phyloP scores from a whole-genome alignment of 495 filamentous ascomycete genomes.

The Hypoxylon crocopeplum region DNA sequence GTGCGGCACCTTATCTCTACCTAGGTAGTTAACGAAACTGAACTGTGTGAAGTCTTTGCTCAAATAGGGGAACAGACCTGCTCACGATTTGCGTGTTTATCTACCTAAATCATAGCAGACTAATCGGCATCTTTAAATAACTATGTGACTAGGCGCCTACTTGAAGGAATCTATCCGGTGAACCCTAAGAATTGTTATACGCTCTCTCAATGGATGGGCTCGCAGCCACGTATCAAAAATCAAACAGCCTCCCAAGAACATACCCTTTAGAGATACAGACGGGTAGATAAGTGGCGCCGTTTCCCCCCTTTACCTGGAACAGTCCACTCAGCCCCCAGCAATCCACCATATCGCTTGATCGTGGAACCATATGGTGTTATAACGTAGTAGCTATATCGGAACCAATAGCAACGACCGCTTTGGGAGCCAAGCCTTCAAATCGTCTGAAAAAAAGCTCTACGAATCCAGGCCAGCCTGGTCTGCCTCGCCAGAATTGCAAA shows the following conservation, averaged over 20 bases:
- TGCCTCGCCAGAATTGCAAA: slow-evolving; percentile 41
- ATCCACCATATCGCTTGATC: slow-evolving; percentile 23
- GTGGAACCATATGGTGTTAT: slow-evolving; percentile 22
- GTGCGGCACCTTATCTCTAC: background rate
- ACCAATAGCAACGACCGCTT: slow-evolving; percentile 3
- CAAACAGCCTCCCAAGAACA: slow-evolving; percentile 1
- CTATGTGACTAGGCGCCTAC: background rate
- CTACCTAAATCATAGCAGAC: slow-evolving; percentile 10
- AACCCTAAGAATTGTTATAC: slow-evolving; percentile 5
- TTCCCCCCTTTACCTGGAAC: slow-evolving; percentile 3
- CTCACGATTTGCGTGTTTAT: slow-evolving; percentile 14
- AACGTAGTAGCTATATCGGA: slow-evolving; percentile 16
- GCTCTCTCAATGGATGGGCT: slow-evolving; percentile 4
- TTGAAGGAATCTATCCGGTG: slow-evolving; percentile 11
- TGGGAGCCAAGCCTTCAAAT: slow-evolving; percentile 24
- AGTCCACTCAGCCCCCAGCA: slow-evolving; percentile 17
- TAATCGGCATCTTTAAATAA: slow-evolving; percentile 3
- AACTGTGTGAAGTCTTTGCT: background rate
- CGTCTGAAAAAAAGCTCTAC: slow-evolving; percentile 34
- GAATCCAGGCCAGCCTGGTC: slow-evolving; percentile 43
- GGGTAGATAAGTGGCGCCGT: background rate
- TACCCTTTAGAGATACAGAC: slow-evolving; percentile 4
- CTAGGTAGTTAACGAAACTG: background rate
- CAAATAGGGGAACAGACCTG: slow-evolving; percentile 4
- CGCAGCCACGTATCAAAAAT: background rate